A percentile compares a stretch with the other conserved stretches of the same genome.
These are phyloP conservation scores for Trichoderma atrobrunneum DNA, from an alignment of 2,329 filamentous ascomycete genomes.

Conservation along the genomic window DNA sequence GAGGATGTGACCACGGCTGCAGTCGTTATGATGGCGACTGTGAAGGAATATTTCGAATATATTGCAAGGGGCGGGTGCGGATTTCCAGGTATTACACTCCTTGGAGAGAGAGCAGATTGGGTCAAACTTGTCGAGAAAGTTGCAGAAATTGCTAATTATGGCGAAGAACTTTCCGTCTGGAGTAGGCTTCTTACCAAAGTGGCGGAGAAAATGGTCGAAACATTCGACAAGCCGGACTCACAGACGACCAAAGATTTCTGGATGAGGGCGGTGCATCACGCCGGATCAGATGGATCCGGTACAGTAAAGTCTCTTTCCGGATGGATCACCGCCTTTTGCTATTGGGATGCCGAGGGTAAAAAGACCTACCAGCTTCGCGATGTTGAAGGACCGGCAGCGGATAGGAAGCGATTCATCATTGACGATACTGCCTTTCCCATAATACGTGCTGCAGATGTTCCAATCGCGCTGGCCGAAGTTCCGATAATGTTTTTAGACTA, in stretches of 20 bases:
- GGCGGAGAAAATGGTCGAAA: constrained; percentile 18
- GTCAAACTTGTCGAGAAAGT: constrained; percentile 16
- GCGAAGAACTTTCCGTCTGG: background rate
- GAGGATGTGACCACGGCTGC: too few species aligned
- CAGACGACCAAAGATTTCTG: constrained; percentile 20
- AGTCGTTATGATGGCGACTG: too few species aligned
- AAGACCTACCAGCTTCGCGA: background rate
- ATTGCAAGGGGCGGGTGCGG: background rate
- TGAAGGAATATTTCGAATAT: too few species aligned
- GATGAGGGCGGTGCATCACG: constrained; percentile 22
- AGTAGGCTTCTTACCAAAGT: background rate
- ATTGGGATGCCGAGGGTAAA: constrained; percentile 4
- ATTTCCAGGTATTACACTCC: constrained; percentile 3
- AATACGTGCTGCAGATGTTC: background rate
- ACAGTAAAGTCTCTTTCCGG: constrained; percentile 14
- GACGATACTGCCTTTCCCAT: background rate
- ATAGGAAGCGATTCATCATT: background rate
- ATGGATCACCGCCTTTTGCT: constrained; percentile 22
- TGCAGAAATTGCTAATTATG: background rate
- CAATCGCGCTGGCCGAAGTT: background rate
- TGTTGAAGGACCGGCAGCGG: background rate
- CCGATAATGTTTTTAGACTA: background rate
- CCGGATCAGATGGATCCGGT: background rate
- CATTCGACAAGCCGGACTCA: constrained; percentile 19
- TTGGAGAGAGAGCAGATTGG: constrained; percentile 18